Evolutionary conservation across 495 filamentous ascomycete genomes (phyloP).

Genomic region (Barbatosphaeria neglecta): DNA sequence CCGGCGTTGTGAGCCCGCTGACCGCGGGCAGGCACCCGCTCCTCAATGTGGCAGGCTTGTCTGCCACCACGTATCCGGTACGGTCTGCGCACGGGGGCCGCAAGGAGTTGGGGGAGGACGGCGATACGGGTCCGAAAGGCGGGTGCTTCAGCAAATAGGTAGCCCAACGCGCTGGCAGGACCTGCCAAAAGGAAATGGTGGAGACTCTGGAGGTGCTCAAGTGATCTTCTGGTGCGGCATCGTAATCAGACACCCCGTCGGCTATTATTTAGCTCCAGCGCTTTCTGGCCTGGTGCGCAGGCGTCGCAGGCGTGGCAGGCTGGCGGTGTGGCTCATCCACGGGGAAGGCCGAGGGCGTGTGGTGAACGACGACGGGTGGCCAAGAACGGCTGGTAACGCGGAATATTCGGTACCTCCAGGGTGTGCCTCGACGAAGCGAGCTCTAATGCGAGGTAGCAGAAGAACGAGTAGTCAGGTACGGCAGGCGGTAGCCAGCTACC

Average conservation of each 20-base stretch:
- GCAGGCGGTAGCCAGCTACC: too few relatives aligned
- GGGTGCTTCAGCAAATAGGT: background rate
- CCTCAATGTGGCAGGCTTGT: slow-evolving; percentile 8
- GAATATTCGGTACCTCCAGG: too few relatives aligned
- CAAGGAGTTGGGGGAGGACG: background rate
- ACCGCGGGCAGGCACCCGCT: background rate
- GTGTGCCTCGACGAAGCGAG: too few relatives aligned
- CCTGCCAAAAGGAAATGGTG: background rate
- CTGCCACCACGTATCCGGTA: slow-evolving; percentile 9
- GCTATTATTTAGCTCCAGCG: background rate
- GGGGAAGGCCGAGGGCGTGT: too few relatives aligned
- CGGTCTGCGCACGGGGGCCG: too few relatives aligned
- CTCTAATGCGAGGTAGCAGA: too few relatives aligned
- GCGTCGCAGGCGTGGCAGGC: background rate
- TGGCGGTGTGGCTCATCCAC: background rate
- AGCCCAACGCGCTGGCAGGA: background rate
- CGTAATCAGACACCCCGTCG: background rate
- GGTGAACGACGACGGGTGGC: too few relatives aligned
- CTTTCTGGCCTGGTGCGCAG: too few relatives aligned
- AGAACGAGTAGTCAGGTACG: too few relatives aligned
- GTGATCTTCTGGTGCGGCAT: background rate
- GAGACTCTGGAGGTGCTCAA: background rate
- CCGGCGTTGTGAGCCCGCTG: background rate
- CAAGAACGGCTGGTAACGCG: too few relatives aligned
- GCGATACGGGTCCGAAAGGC: background rate